A percentile compares a stretch with the other conserved stretches of the same genome.
These are phyloP conservation scores for Meyerozyma sp. DNA, from an alignment of 1,139 yeast species.

Conservation along the genomic window DNA sequence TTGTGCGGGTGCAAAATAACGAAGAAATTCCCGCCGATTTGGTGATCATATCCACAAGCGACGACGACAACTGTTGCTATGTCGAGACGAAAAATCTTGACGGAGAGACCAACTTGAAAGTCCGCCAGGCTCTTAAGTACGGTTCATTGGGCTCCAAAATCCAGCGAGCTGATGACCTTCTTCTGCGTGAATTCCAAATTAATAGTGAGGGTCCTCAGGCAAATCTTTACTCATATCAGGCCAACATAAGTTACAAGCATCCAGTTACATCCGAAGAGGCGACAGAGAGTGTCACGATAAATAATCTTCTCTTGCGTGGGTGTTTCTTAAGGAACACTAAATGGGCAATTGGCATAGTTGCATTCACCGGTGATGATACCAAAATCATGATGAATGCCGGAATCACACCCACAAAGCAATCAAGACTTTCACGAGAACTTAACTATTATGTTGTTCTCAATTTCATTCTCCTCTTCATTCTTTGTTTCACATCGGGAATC, in stretches of 20 bases:
- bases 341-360: conserved; percentile 87
- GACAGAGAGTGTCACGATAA: conserved; percentile 73
- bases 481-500: conserved; percentile 80
- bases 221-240: conserved; percentile 78
- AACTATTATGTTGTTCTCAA: conserved; percentile 78
- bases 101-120: conserved; percentile 92
- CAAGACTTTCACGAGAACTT: conserved; percentile 77
- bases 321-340: conserved; percentile 87
- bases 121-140: conserved; percentile 67
- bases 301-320: conserved; percentile 82
- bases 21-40: conserved; percentile 95
- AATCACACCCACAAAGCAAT: conserved; percentile 81
- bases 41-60: conserved; percentile 74
- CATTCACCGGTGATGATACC: conserved; percentile 86
- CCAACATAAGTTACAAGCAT: conserved; percentile 65
- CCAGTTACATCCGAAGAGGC: conserved; percentile 23
- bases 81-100: conserved; percentile 93
- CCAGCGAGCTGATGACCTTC: conserved; percentile 66
- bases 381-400: conserved; percentile 94
- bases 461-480: conserved; percentile 64
- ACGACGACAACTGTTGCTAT: conserved; percentile 84
- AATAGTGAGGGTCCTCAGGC: conserved; percentile 91
- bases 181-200: conserved; percentile 71
- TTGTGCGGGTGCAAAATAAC: conserved; percentile 75
- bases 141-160: conserved; percentile 46